Percentiles rank a stretch among this genome's conserved stretches.
These are phyloP conservation scores for Xylaria sp. DNA, from an alignment of 2,329 filamentous ascomycete species.

Conservation along the genomic window DNA sequence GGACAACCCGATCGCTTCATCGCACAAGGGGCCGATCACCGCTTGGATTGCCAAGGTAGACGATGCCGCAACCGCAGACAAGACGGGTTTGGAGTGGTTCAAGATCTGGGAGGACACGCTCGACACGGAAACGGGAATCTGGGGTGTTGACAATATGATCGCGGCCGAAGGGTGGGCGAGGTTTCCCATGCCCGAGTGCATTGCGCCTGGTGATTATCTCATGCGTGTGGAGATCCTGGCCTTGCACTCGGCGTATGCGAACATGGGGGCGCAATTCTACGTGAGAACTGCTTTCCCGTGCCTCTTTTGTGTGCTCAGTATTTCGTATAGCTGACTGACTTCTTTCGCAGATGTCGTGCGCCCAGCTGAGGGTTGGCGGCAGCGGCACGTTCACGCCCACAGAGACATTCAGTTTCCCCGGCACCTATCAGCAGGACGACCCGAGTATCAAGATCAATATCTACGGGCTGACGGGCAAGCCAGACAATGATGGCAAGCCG, in stretches of 20 bases:
- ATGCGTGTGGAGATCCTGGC: constrained; percentile 51
- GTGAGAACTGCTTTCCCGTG: constrained; percentile 1
- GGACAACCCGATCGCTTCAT: constrained; percentile 50
- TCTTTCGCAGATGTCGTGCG: constrained; percentile 32
- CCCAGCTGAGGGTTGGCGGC: constrained; percentile 39
- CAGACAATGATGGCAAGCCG: constrained; percentile 39
- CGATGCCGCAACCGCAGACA: constrained; percentile 41
- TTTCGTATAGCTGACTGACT: constrained; percentile 6
- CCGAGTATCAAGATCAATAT: constrained; percentile 44
- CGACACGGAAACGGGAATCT: constrained; percentile 38
- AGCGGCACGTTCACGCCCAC: constrained; percentile 34
- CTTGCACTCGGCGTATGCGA: constrained; percentile 42
- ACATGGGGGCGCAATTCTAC: constrained; percentile 40
- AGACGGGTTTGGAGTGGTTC: constrained; percentile 45
- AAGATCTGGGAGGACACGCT: constrained; percentile 50
- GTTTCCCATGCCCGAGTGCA: constrained; percentile 45
- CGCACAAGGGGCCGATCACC: constrained; percentile 51
- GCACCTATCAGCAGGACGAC: constrained; percentile 40
- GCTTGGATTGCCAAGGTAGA: constrained; percentile 50
- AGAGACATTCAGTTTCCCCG: constrained; percentile 41
- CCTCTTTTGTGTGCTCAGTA: not conserved
- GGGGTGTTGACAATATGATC: constrained; percentile 46
- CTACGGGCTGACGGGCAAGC: constrained; percentile 38
- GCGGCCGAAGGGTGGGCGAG: constrained; percentile 41
- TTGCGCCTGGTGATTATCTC: constrained; percentile 51